Evolutionary conservation across 2,329 filamentous ascomycete genomes (phyloP), one percentile per base, ranked within the genome.

Genomic region (Pyrenochaeta sp.): DNA sequence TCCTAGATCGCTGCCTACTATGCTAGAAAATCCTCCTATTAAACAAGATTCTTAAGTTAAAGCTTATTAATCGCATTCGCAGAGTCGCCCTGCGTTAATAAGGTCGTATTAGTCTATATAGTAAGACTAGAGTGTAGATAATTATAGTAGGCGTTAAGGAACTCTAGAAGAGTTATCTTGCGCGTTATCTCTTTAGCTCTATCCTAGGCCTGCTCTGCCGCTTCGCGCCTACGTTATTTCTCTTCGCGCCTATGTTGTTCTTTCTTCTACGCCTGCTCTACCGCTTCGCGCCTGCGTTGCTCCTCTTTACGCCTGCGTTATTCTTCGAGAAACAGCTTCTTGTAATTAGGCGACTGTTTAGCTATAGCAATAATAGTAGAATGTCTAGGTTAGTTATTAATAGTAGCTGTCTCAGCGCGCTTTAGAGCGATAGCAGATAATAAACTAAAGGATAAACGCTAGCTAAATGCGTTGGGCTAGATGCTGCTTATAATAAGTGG

Each of bases 21-120:
- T 42, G 18, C 42, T 43, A 29, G 35, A 28, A 58, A 58, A 28
- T 55, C 44, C 15, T 48, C 35, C 50, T 34, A 61, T 34, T 8
- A 3, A 28, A 26, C 2, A 6, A 61, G 19, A 3, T 17, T 37
- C 20, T 59, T 35, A 7, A 51, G 52, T 37, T 42, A 37, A 40
- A 56, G 48, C 35, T 60, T 60, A 27, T 58, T 55, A 15, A 38
- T 47, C 22, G 53, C 51, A 42, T 61, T 61, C n/a, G 45, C 39
- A 32, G 55, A 46, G 41, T 51, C 30, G 30, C 53, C 55, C 37
- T 22, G 51, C 36, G 48, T 59, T 14, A 35, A 53, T 15, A 48
- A 32, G n/a, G 44, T 53, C 21, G 31, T 15, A 13, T 27, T 32
- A 14, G 49, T 45, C 45, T 46, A 37, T 17, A 46, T 30, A 18